Base-by-base conservation (phyloP, 106 monocot genomes). In the Acorus gramineus region DNA sequence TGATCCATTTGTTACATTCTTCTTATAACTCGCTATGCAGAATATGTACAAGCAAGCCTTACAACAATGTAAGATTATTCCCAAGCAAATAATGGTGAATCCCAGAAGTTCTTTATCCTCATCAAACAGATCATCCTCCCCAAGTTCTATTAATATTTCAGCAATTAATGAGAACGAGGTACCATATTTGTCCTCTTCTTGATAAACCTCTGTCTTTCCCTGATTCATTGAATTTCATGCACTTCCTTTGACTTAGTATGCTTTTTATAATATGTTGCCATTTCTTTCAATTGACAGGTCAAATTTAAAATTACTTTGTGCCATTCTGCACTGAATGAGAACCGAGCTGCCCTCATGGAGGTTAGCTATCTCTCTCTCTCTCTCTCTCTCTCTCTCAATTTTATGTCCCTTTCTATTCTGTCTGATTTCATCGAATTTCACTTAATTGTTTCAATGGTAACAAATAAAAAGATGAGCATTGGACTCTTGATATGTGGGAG, bases 281-380 rank as follows among this genome's bases (percentile, higher is more conserved):
- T 78, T 11, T 55, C 12, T 74, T 63, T 42, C 47, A 53, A 73
- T 65, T 79, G 49, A 49, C 69, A 98, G 98, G 88, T 98, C 73
- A 98, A 98, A 55, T 98, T 88, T 66, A 98, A 98, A 74, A 83
- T 89, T 74, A 74, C 88, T 49, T 85, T 92, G 63, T 98, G 98
- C 73, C 74, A 92, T 76, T 86, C 74, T 71, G 78, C 85, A 46
- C 65, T 98, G 61, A 79, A 64, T 78, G 98, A 98, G 76, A 89
- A 83, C 64, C 78, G 92, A 57, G 80, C 85, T 79, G 98, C 98
- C 9, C 85, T 98, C 69, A 28, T 68, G 44, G 98, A 98, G 98
- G 98, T 98, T 14, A 50, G 42, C 69, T 64, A 49, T 7, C 2
- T 46, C 47, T 12, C 12, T 52, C 5, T 28, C 56, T 67, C 12